Evolutionary conservation across 352 stramenopile genomes (phyloP).

Genomic region (Plasmopara viticola): DNA sequence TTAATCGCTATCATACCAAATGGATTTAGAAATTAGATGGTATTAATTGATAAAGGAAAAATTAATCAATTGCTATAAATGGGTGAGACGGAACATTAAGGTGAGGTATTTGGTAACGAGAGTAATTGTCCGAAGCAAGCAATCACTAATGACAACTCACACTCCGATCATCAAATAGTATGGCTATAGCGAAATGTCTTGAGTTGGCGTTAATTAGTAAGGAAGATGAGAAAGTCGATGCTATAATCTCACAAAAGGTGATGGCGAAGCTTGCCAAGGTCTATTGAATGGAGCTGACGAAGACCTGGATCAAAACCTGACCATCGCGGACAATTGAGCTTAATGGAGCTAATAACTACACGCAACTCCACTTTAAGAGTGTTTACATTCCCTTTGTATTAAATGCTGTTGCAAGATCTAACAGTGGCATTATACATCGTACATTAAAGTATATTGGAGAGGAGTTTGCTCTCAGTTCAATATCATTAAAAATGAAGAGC

Average conservation of each 20-base stretch:
- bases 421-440: no score
- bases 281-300: slow-evolving; percentile 8
- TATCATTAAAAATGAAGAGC: slow-evolving; percentile 7
- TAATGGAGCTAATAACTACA: no score
- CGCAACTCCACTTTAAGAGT: no score
- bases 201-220: slow-evolving; percentile 6
- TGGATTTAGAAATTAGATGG: no score
- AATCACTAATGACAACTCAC: slow-evolving; percentile 5
- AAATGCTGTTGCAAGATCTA: no score
- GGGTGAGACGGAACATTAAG: neutral
- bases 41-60: no score
- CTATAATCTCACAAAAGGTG: slow-evolving; percentile 7
- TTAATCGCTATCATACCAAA: no score
- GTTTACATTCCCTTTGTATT: no score
- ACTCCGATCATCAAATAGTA: slow-evolving; percentile 3
- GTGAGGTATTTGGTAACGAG: slow-evolving; percentile 7
- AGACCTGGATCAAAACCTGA: slow-evolving; percentile 6
- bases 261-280: slow-evolving; percentile 11
- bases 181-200: slow-evolving; percentile 2
- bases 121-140: slow-evolving; percentile 1
- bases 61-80: no score
- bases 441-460: no score
- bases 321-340: no score
- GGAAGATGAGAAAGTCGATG: slow-evolving; percentile 2
- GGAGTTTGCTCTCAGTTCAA: neutral